Evolutionary conservation across 768 basidiomycete species (phyloP).

Genomic region (Dioszegia aurantiaca): DNA sequence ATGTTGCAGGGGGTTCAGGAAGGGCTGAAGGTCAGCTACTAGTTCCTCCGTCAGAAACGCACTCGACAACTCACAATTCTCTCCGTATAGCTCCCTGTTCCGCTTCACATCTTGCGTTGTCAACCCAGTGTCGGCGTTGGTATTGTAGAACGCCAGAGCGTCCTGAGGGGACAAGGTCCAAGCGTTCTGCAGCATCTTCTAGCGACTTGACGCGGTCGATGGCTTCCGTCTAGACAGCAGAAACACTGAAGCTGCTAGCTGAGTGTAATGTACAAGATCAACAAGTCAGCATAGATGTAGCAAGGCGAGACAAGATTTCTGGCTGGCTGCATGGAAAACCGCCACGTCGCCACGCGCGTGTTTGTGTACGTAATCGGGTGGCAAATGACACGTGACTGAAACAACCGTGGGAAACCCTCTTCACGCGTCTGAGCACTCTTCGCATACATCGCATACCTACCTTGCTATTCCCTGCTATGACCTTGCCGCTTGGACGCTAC

Average conservation of each 20-base stretch:
- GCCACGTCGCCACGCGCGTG: slow-evolving; percentile 1
- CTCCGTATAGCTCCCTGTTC: slow-evolving; percentile 76
- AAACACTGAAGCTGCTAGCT: no score
- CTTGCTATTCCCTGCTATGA: no score
- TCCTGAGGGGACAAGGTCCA: slow-evolving; percentile 73
- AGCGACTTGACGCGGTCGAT: neutral
- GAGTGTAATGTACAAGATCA: no score
- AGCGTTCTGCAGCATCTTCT: slow-evolving; percentile 55
- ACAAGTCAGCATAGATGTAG: no score
- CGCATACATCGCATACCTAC: no score
- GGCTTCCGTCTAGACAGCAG: no score
- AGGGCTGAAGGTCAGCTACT: slow-evolving; percentile 62
- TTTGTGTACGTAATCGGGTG: neutral
- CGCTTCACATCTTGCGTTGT: slow-evolving; percentile 65
- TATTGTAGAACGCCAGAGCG: slow-evolving; percentile 69
- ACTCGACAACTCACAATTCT: slow-evolving; percentile 57
- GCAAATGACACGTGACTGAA: neutral
- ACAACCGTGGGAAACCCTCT: neutral
- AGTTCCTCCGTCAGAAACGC: neutral
- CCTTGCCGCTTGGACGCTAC: no score
- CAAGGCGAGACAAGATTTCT: no score
- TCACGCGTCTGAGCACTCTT: no score
- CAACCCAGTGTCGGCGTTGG: slow-evolving; percentile 65
- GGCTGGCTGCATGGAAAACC: neutral
- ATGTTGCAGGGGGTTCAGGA: slow-evolving; percentile 86